phyloP scores from a whole-genome alignment of 805 yeast species.

The Hagleromyces aurorensis region DNA sequence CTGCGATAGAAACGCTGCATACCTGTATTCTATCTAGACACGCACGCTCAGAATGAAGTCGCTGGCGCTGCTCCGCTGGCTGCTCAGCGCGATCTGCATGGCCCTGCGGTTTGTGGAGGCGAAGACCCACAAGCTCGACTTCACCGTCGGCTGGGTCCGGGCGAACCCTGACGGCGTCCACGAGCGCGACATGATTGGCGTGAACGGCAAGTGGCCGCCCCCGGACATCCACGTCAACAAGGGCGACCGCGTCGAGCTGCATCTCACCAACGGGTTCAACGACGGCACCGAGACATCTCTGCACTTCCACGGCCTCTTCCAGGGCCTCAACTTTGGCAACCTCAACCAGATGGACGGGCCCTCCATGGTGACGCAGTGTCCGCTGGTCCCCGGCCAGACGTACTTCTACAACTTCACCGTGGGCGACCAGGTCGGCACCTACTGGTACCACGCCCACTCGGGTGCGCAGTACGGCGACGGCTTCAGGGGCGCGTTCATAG shows the following conservation, averaged over 20 bases:
- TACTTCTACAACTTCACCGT: conserved; percentile 64
- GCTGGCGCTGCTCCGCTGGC: no score
- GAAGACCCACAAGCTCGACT: conserved; percentile 49
- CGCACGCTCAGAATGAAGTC: no score
- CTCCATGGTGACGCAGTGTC: conserved; percentile 72
- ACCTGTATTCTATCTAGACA: no score
- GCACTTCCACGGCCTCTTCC: conserved; percentile 76
- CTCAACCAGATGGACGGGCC: conserved; percentile 67
- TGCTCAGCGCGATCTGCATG: no score
- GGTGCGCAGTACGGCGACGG: conserved; percentile 79
- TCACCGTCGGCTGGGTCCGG: conserved; percentile 47
- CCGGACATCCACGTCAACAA: conserved; percentile 58
- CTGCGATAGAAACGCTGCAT: no score
- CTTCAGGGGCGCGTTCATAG: conserved; percentile 56
- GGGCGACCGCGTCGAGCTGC: conserved; percentile 54
- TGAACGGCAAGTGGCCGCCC: conserved; percentile 66
- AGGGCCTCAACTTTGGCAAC: conserved; percentile 43
- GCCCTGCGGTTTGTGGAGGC: conserved; percentile 8
- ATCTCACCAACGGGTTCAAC: conserved; percentile 53
- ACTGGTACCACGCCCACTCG: conserved; percentile 77
- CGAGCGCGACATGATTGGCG: conserved; percentile 53
- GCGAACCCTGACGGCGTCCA: conserved; percentile 62
- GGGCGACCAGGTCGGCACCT: conserved; percentile 62
- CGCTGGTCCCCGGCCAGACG: conserved; percentile 61
- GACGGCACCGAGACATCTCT: conserved; percentile 45